phyloP scores from a whole-genome alignment of 1,284 basidiomycete genomes.

The Moesziomyces sp. region DNA sequence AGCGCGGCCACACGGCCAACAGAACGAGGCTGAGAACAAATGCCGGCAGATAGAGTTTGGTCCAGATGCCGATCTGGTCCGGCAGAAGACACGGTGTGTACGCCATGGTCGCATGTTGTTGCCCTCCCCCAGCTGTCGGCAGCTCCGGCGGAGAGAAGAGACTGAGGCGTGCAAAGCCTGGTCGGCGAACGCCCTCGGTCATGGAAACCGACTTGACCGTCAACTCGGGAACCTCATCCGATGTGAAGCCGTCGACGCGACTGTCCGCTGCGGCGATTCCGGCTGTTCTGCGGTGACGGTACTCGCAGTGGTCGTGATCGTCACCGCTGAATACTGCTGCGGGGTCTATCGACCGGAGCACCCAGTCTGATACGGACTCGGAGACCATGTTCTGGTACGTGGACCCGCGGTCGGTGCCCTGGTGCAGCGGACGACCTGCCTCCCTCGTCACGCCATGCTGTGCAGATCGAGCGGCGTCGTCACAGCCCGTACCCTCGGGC shows the following conservation, averaged over 20 bases:
- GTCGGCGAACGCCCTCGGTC: conserved; percentile 54
- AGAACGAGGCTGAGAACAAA: conserved; percentile 24
- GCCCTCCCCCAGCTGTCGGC: neutral
- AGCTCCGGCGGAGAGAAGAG: conserved; percentile 21
- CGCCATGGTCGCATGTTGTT: conserved; percentile 10
- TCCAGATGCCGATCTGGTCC: conserved; percentile 59
- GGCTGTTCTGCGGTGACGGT: conserved; percentile 30
- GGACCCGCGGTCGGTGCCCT: conserved; percentile 46
- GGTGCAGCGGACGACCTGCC: conserved; percentile 36
- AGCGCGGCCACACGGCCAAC: conserved; percentile 21
- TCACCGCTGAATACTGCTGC: conserved; percentile 57
- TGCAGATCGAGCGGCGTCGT: conserved; percentile 27
- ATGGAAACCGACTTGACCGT: conserved; percentile 62
- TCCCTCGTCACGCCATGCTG: conserved; percentile 49
- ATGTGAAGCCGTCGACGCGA: conserved; percentile 26
- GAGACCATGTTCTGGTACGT: conserved; percentile 60
- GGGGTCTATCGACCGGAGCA: conserved; percentile 44
- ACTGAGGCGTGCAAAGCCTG: conserved; percentile 56
- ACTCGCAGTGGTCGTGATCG: conserved; percentile 63
- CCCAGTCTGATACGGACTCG: conserved; percentile 39
- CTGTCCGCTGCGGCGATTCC: neutral
- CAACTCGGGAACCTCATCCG: conserved; percentile 46
- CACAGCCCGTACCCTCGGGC: conserved; percentile 25
- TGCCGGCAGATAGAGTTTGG: conserved; percentile 41
- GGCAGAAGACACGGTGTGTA: conserved; percentile 58